A percentile compares a stretch with the other conserved stretches of the same genome.
Evolutionary conservation across 2,329 filamentous ascomycete genomes (phyloP).

Genomic region (Boeremia lycopersici): DNA sequence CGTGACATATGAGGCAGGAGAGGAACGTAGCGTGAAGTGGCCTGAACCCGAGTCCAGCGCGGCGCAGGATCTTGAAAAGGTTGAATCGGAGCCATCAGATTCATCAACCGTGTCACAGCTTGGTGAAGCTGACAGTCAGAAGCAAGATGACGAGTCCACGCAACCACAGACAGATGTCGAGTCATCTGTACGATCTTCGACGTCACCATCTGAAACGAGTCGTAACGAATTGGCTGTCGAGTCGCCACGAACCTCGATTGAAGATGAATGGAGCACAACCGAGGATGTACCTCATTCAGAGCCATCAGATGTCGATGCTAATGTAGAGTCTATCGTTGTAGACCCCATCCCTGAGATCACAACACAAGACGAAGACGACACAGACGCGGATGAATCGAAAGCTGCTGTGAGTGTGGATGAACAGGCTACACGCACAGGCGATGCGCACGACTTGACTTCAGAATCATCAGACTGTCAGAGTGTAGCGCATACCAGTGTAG

Average conservation of each 20-base stretch:
- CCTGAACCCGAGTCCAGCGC: conserved; percentile 15
- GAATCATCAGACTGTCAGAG: neutral
- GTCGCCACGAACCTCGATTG: conserved; percentile 47
- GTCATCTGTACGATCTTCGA: conserved; percentile 42
- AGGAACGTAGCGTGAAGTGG: conserved; percentile 18
- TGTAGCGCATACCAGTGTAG: neutral
- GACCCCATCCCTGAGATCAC: neutral
- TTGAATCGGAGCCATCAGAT: conserved; percentile 39
- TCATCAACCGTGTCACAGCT: conserved; percentile 35
- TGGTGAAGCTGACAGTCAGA: conserved; percentile 17
- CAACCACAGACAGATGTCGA: conserved; percentile 33
- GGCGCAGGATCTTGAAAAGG: conserved; percentile 19
- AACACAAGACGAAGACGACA: neutral
- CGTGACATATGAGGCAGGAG: neutral
- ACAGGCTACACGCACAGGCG: neutral
- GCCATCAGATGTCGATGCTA: too few relatives aligned
- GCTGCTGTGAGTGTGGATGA: neutral
- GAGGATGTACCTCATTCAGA: neutral
- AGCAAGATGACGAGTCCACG: conserved; percentile 25
- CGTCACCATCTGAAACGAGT: conserved; percentile 45
- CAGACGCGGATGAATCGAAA: neutral
- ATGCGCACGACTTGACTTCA: neutral
- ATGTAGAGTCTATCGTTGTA: neutral
- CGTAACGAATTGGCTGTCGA: conserved; percentile 37
- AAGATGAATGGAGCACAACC: conserved; percentile 33